Conservation (phyloP, 305 asterid species). For the Petunia hybrid region DNA sequence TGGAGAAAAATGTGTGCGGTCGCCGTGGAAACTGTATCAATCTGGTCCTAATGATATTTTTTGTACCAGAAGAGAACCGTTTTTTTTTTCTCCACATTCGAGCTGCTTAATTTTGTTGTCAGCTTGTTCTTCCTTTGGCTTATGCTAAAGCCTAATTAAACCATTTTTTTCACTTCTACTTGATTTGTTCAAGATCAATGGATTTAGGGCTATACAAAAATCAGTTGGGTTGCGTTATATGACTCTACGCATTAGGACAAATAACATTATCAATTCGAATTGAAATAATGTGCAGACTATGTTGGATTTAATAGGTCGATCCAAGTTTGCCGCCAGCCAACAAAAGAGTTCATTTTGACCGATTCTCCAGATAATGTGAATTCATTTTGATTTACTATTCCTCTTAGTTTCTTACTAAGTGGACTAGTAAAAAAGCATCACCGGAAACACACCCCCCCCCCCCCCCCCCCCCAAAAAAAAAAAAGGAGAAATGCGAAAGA, state of each 20-base stretch:
- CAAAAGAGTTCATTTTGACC: background rate
- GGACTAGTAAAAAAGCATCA: background rate
- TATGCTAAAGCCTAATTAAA: background rate
- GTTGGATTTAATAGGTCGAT: too few species aligned
- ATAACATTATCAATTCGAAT: too few species aligned
- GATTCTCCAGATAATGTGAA: background rate
- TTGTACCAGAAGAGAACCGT: background rate
- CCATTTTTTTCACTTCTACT: background rate
- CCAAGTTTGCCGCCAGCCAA: too few species aligned
- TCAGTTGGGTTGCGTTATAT: background rate
- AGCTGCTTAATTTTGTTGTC: background rate
- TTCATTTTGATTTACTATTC: background rate
- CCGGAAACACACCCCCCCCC: background rate
- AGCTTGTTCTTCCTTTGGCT: background rate
- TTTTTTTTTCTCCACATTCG: background rate
- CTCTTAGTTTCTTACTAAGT: too few species aligned
- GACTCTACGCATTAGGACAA: background rate
- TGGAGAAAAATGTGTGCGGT: constrained; percentile 35
- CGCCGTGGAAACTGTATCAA: constrained; percentile 36
- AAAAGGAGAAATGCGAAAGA: background rate
- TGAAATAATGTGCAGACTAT: too few species aligned
- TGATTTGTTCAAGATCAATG: background rate
- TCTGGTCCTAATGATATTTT: background rate
- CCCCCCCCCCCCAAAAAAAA: background rate
- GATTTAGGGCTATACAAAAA: background rate